Conservation (phyloP, 768 basidiomycete species). For the Kockovaella imperatae region DNA sequence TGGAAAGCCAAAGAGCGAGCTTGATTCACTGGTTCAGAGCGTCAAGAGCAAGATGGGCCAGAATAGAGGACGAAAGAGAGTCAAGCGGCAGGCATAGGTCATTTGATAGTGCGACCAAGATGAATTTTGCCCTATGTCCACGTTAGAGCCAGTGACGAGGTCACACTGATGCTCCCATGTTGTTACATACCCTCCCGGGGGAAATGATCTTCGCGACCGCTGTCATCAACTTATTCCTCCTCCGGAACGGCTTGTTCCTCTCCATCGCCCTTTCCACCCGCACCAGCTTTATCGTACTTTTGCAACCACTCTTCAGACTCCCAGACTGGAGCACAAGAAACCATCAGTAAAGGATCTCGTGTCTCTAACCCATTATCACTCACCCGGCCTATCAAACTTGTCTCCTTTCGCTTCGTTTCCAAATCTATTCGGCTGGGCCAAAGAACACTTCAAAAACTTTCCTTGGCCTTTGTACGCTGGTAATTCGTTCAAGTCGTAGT, state of each 20-base stretch:
- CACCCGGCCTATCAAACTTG: slow-evolving; percentile 37
- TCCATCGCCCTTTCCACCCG: slow-evolving; percentile 50
- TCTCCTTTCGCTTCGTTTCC: slow-evolving; percentile 48
- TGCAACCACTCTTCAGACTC: slow-evolving; percentile 90
- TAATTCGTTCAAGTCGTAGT: slow-evolving; percentile 93
- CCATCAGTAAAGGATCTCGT: background rate
- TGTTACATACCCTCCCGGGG: too few relatives aligned
- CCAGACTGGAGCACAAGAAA: slow-evolving; percentile 62
- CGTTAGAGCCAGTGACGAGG: too few relatives aligned
- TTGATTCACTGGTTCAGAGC: slow-evolving; percentile 69
- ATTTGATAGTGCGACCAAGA: too few relatives aligned
- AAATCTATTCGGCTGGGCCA: slow-evolving; percentile 74
- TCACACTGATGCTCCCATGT: too few relatives aligned
- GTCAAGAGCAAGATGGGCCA: slow-evolving; percentile 66
- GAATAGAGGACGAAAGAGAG: slow-evolving; percentile 13
- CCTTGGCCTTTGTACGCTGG: slow-evolving; percentile 66
- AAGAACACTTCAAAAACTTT: slow-evolving; percentile 51
- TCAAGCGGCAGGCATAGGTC: too few relatives aligned
- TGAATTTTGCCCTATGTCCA: too few relatives aligned
- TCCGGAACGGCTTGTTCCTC: too few relatives aligned
- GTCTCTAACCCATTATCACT: slow-evolving; percentile 8
- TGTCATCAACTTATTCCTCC: too few relatives aligned
- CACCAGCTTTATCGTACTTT: slow-evolving; percentile 64
- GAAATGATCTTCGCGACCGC: too few relatives aligned
- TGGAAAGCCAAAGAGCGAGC: slow-evolving; percentile 49